These are phyloP conservation scores for Ogataea paradorogensis DNA, from an alignment of 805 yeast genomes.

Conservation along the genomic window DNA sequence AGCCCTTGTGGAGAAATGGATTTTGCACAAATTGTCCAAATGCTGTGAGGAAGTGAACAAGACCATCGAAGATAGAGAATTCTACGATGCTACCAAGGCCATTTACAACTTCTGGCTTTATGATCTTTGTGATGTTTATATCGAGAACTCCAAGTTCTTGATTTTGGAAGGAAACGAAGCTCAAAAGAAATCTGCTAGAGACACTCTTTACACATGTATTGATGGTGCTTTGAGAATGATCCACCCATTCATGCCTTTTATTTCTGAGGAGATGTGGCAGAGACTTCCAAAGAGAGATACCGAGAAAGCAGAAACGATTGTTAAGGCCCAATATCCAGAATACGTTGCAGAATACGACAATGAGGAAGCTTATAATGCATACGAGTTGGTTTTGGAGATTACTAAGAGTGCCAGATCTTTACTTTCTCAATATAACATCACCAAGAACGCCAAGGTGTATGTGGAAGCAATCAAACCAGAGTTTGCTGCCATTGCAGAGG, in stretches of 20 bases:
- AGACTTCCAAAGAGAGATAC: slow-evolving; percentile 85
- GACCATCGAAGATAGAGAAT: slow-evolving; percentile 79
- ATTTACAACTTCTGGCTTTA: slow-evolving; percentile 93
- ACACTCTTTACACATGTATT: slow-evolving; percentile 87
- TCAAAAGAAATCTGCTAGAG: slow-evolving; percentile 87
- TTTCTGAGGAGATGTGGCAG: slow-evolving; percentile 99
- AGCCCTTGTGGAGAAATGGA: slow-evolving; percentile 95
- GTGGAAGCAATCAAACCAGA: slow-evolving; percentile 63
- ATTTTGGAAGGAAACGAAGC: slow-evolving; percentile 86
- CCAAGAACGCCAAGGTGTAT: slow-evolving; percentile 82
- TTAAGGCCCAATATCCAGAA: slow-evolving; percentile 76
- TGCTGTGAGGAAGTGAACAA: slow-evolving; percentile 64
- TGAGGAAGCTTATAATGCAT: slow-evolving; percentile 63
- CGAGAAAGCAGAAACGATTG: slow-evolving; percentile 69
- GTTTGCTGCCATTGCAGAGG: slow-evolving; percentile 49
- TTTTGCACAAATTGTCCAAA: slow-evolving; percentile 75
- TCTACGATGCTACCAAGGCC: slow-evolving; percentile 80
- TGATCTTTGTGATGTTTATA: slow-evolving; percentile 95
- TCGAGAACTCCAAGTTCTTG: slow-evolving; percentile 92
- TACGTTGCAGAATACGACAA: slow-evolving; percentile 61
- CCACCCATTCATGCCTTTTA: slow-evolving; percentile 98
- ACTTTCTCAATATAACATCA: slow-evolving; percentile 83
- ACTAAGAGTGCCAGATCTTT: slow-evolving; percentile 91
- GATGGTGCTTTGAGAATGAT: slow-evolving; percentile 89
- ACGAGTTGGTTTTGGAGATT: slow-evolving; percentile 79